Percentiles rank a stretch among this genome's conserved stretches.
These are phyloP conservation scores for Arthromyces matolae DNA, from an alignment of 768 basidiomycete genomes.

Conservation along the genomic window DNA sequence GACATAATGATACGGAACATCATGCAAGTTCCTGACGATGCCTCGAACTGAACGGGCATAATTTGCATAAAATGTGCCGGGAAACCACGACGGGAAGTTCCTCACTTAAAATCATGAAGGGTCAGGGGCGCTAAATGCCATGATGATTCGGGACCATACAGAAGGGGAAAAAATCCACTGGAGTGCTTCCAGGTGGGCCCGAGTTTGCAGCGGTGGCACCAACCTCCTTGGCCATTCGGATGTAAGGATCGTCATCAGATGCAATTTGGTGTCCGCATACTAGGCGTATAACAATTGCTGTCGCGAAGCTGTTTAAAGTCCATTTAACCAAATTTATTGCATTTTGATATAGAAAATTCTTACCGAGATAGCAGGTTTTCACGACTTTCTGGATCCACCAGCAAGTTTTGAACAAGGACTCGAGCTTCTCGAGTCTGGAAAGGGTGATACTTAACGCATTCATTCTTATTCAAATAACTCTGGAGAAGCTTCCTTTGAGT, in stretches of 20 bases:
- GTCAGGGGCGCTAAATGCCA: background rate
- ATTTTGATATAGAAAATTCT: background rate
- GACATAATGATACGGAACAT: too few relatives aligned
- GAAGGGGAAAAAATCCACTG: constrained; percentile 21
- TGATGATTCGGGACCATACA: constrained; percentile 18
- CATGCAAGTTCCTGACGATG: too few relatives aligned
- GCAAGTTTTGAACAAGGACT: constrained; percentile 14
- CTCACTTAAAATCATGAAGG: constrained; percentile 18
- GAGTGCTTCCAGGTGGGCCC: constrained; percentile 21
- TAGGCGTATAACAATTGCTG: constrained; percentile 21
- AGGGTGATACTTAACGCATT: constrained; percentile 5
- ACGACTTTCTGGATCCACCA: constrained; percentile 11
- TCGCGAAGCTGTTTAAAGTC: constrained; percentile 8
- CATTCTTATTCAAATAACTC: constrained; percentile 11
- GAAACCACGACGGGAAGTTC: constrained; percentile 32
- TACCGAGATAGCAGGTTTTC: constrained; percentile 15
- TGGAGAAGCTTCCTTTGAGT: constrained; percentile 12
- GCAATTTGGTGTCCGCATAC: constrained; percentile 31
- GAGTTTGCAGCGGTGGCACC: constrained; percentile 20
- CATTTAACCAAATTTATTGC: background rate
- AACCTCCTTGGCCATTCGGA: constrained; percentile 33
- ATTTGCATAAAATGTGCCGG: constrained; percentile 22
- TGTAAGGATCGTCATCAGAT: constrained; percentile 33
- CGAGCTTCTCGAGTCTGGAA: constrained; percentile 9
- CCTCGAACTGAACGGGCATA: constrained; percentile 10